A percentile compares a stretch with the other conserved stretches of the same genome.
Evolutionary conservation across 306 rosid species (phyloP).

Genomic region (Dryas drummondii): DNA sequence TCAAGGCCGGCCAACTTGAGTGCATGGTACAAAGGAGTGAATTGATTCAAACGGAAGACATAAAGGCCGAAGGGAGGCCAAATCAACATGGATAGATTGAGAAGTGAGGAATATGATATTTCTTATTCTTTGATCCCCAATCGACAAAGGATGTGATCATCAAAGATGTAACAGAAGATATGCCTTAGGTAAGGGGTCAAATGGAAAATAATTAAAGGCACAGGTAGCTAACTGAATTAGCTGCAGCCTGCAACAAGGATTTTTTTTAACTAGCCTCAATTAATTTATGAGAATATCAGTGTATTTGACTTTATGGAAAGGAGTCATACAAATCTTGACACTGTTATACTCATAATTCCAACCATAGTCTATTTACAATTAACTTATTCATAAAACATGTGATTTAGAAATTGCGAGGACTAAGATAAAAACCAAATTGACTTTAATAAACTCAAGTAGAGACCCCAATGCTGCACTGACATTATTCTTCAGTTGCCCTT

Average conservation of each 20-base stretch:
- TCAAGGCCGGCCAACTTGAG: neutral
- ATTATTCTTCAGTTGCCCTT: neutral
- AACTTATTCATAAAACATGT: neutral
- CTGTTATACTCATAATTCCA: neutral
- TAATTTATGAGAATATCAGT: neutral
- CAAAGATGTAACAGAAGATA: neutral
- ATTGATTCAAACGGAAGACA: neutral
- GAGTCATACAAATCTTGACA: neutral
- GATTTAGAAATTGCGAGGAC: neutral
- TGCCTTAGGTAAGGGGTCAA: neutral
- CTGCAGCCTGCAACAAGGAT: neutral
- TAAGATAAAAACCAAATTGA: neutral
- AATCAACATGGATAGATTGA: neutral
- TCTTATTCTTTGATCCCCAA: neutral
- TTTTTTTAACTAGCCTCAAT: neutral
- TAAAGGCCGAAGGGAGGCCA: neutral
- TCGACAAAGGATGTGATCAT: neutral
- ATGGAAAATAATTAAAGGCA: neutral
- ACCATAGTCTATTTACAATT: neutral
- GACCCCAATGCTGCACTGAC: neutral
- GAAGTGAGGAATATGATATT: neutral
- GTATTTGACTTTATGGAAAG: neutral
- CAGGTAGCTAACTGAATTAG: neutral
- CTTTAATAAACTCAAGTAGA: neutral
- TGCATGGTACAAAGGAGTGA: neutral